phyloP scores from a whole-genome alignment of 805 yeast species.

The Saccharomycopsis schoenii region DNA sequence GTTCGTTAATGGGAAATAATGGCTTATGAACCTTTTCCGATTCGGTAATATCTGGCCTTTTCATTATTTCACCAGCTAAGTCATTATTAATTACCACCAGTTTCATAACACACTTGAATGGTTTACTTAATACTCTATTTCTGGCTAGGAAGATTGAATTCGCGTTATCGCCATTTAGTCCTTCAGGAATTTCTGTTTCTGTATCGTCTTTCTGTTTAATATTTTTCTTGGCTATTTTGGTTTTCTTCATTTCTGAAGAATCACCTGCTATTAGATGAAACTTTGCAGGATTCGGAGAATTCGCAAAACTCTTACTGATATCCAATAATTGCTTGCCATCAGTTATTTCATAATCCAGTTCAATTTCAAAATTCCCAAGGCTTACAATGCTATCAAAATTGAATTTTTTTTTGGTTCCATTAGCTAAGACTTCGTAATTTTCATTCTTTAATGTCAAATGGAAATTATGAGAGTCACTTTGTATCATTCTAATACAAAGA shows the following conservation, averaged over 20 bases:
- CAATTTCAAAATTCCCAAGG: slow-evolving; percentile 54
- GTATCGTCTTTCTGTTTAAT: no score
- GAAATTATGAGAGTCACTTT: slow-evolving; percentile 19
- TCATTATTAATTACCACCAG: no score
- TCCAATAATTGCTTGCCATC: slow-evolving; percentile 12
- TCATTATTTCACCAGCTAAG: background rate
- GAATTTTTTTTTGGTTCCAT: slow-evolving; percentile 1
- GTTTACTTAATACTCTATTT: background rate
- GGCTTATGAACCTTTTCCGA: background rate
- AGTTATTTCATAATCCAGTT: slow-evolving; percentile 41
- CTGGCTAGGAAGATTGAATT: background rate
- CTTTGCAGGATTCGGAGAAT: background rate
- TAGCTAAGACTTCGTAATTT: background rate
- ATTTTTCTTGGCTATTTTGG: background rate
- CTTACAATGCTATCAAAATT: slow-evolving; percentile 23
- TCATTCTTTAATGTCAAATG: background rate
- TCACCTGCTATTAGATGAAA: background rate
- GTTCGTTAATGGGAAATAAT: background rate
- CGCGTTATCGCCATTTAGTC: background rate
- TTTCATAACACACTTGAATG: background rate
- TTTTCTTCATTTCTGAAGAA: background rate
- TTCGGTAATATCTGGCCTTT: background rate
- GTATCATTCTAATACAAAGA: slow-evolving; percentile 23
- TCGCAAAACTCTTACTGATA: slow-evolving; percentile 4
- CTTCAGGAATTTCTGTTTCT: no score